These are phyloP conservation scores for Arachis hypogaea DNA, from an alignment of 306 rosid genomes.

Conservation along the genomic window DNA sequence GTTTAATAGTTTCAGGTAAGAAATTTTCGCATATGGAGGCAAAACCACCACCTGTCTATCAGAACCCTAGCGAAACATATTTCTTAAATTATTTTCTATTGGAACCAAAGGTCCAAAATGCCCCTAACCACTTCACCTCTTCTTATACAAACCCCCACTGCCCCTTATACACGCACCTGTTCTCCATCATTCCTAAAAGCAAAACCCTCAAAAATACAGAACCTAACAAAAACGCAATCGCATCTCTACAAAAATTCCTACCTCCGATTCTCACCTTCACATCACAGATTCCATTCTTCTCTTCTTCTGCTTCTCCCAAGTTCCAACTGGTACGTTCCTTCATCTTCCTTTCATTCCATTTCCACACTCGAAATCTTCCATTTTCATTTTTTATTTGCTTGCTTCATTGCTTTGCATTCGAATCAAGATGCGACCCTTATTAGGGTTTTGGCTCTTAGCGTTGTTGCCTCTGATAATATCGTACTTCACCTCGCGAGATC, in stretches of 20 bases:
- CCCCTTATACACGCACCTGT: neutral
- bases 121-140: constrained; percentile 37
- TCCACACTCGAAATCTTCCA: neutral
- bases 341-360: neutral
- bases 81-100: neutral
- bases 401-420: constrained; percentile 34
- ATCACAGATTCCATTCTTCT: constrained; percentile 58
- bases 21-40: neutral
- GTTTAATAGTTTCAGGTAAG: no score
- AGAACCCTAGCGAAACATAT: constrained; percentile 37
- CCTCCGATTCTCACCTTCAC: constrained; percentile 10
- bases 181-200: constrained; percentile 7
- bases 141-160: constrained; percentile 9
- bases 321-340: constrained; percentile 58
- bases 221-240: neutral
- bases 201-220: neutral
- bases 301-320: constrained; percentile 34
- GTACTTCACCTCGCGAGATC: constrained; percentile 22
- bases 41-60: constrained; percentile 25
- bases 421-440: constrained; percentile 44
- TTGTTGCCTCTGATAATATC: constrained; percentile 37
- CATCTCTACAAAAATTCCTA: neutral
- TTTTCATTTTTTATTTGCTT: neutral
- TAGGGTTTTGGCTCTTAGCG: constrained; percentile 53
- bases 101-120: constrained; percentile 45